Base-by-base conservation (phyloP, 805 yeast species). In the Nakazawaea ishiwadae region DNA sequence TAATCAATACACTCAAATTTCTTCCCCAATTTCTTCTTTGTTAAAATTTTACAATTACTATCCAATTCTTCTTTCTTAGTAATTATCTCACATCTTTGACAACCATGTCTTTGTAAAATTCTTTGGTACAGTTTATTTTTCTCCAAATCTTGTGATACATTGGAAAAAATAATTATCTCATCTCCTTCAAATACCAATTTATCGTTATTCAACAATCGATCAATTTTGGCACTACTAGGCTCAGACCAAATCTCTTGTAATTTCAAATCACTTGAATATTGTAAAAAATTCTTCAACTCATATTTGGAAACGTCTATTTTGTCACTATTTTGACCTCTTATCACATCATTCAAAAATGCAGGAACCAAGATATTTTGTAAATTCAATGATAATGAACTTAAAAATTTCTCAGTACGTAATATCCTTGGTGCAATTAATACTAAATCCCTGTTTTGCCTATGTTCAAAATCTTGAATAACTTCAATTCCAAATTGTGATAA, bases 341-440 rank as follows among this genome's bases (percentile, higher is more conserved):
- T 4, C 2, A 30, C 39, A 14, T 28, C 31, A 3, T 10, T 18
- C 11, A 42, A 29, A 23, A 33, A 42, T 7, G 28, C n/a, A 4
- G 45, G 45, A 12, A 14, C 28, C 26, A 42, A 34, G 21, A 42
- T 33, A 20, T 32, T n/a, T 11, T 42, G 19, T 11, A 42, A 23
- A n/a, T 15, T 12, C 2, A 37, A 37, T 3, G 39, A 21, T n/a
- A 42, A 24, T 8, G 38, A 14, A 2, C 32, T 42, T 26, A 91
- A 68, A 53, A 91, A 90, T 61, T 91, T 93, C 44, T 84, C 96
- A 0, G 98, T 91, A 49, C 97, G 68, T 51, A 84, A 56, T n/a
- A 84, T 69, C 46, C 78, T 78, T 1, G 97, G 96, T 0, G 97
- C 90, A 9, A 90, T 75, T 9, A 84, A 61, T 0, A 76, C 75